Conservation (phyloP, 176 grass and related monocot genomes). For the Avena eriantha region DNA sequence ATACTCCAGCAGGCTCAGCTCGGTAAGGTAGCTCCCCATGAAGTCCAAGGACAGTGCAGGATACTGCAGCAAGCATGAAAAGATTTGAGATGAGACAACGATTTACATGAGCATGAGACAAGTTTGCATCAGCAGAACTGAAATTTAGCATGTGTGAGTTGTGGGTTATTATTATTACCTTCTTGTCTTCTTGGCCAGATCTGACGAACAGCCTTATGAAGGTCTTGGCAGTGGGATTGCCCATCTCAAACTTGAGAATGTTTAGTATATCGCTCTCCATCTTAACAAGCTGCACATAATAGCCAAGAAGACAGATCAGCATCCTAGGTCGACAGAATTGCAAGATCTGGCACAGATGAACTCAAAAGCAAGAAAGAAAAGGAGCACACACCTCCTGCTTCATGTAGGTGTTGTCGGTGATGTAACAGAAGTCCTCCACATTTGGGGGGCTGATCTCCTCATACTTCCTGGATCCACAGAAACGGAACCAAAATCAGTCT, state of each 20-base stretch:
- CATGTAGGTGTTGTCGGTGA: constrained; percentile 70
- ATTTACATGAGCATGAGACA: not conserved
- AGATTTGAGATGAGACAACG: constrained; percentile 16
- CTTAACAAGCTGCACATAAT: constrained; percentile 48
- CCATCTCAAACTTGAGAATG: constrained; percentile 77
- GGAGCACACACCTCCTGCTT: constrained; percentile 55
- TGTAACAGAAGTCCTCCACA: constrained; percentile 75
- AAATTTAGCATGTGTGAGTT: not conserved
- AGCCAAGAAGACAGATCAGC: constrained; percentile 5
- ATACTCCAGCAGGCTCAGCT: constrained; percentile 87
- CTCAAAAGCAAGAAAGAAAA: not conserved
- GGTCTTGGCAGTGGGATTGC: constrained; percentile 86
- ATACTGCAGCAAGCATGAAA: constrained; percentile 52
- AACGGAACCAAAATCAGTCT: not conserved
- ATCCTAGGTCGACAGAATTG: not conserved
- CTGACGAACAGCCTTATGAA: constrained; percentile 82
- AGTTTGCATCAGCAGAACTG: not conserved
- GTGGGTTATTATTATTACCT: constrained; percentile 48
- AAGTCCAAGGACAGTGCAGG: constrained; percentile 58
- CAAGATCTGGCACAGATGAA: not conserved
- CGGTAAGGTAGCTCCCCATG: constrained; percentile 72
- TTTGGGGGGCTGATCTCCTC: constrained; percentile 76
- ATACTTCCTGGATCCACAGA: constrained; percentile 54
- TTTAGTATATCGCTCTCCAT: constrained; percentile 66
- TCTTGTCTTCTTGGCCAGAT: constrained; percentile 67